These are phyloP conservation scores for Solanum virginianum DNA, from an alignment of 257 asterid genomes.

Conservation along the genomic window DNA sequence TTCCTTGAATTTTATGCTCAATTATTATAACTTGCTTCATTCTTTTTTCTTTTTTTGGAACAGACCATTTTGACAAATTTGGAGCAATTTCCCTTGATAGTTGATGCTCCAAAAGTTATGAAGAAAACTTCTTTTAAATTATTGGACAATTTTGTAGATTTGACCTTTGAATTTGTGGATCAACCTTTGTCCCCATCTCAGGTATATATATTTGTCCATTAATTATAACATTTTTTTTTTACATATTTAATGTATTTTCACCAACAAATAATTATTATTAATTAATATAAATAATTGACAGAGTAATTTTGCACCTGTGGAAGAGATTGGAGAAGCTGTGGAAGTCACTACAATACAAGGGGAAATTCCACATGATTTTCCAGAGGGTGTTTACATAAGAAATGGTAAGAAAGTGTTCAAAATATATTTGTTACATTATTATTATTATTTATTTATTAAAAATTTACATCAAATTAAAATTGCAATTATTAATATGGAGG, in stretches of 20 bases:
- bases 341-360: conserved; percentile 21
- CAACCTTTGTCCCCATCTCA: neutral
- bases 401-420: conserved; percentile 17
- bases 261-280: neutral
- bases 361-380: conserved; percentile 39
- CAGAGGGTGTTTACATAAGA: conserved; percentile 49
- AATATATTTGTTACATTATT: neutral
- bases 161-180: neutral
- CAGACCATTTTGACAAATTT: neutral
- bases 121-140: neutral
- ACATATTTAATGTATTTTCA: neutral
- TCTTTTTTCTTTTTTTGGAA: neutral
- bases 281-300: neutral
- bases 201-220: neutral
- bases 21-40: neutral
- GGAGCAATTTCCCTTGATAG: neutral
- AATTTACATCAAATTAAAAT: no score
- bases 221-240: neutral
- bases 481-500: neutral
- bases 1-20: neutral
- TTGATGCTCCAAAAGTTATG: neutral
- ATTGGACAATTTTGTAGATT: neutral
- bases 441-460: no score
- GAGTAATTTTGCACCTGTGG: conserved; percentile 61
- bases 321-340: conserved; percentile 33